These are phyloP conservation scores for Eucalyptus erythrocorys DNA, from an alignment of 345 rosid genomes.

Conservation along the genomic window DNA sequence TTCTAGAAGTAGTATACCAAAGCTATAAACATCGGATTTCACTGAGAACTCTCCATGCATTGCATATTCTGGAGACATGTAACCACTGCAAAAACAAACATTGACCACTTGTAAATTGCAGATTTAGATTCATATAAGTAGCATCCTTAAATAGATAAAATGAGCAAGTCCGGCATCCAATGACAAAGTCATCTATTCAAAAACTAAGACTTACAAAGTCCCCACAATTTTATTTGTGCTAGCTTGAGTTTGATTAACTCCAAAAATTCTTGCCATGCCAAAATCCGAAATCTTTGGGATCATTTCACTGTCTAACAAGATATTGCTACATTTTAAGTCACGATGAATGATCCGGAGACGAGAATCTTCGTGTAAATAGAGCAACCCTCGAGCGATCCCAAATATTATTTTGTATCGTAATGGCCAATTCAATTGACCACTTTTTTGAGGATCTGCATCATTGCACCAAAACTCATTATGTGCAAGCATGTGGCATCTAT, in stretches of 20 bases:
- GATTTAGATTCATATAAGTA: background rate
- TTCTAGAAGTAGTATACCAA: background rate
- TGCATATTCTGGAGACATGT: background rate
- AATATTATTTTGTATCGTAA: background rate
- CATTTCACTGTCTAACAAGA: background rate
- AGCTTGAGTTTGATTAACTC: background rate
- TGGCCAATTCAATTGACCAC: background rate
- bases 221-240: background rate
- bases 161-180: background rate
- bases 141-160: background rate
- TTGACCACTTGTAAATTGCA: background rate
- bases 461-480: background rate
- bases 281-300: background rate
- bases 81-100: background rate
- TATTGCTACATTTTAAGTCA: background rate
- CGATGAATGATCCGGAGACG: background rate
- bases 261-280: background rate
- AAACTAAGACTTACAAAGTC: background rate
- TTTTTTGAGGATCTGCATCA: fast-evolving
- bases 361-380: background rate
- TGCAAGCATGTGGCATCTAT: background rate
- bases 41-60: background rate
- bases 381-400: background rate
- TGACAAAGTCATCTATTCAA: background rate
- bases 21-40: background rate